Conservation (phyloP, 768 basidiomycete species). For the Cyclocybe cylindracea region DNA sequence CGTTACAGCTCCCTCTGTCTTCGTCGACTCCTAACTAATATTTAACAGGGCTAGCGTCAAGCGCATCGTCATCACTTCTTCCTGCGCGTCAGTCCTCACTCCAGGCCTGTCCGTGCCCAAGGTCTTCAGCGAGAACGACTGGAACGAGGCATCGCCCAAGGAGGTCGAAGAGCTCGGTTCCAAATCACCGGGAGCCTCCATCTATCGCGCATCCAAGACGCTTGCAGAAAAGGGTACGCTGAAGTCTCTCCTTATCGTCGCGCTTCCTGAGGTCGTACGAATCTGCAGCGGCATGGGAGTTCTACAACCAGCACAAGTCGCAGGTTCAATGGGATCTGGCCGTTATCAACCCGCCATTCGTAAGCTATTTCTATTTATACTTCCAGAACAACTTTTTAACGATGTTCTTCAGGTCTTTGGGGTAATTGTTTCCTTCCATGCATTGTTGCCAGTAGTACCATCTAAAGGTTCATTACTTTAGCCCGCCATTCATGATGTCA, state of each 20-base stretch:
- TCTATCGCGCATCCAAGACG: conserved; percentile 65
- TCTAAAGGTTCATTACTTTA: conserved; percentile 11
- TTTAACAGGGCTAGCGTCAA: conserved; percentile 47
- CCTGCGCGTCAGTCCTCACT: conserved; percentile 48
- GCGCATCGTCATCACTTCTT: conserved; percentile 71
- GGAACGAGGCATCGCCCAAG: conserved; percentile 55
- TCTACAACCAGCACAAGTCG: conserved; percentile 42
- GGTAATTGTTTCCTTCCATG: conserved; percentile 12
- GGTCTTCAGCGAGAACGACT: conserved; percentile 52
- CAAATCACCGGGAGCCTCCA: conserved; percentile 36
- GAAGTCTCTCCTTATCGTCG: neutral
- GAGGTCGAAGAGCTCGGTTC: conserved; percentile 50
- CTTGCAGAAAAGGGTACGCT: conserved; percentile 58
- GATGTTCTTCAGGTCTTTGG: conserved; percentile 28
- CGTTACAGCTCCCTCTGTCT: neutral
- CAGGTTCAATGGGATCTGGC: conserved; percentile 52
- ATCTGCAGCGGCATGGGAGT: conserved; percentile 42
- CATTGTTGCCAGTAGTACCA: neutral
- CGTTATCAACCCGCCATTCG: conserved; percentile 56
- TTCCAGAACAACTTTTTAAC: neutral
- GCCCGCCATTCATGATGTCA: conserved; percentile 46
- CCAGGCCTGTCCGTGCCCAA: conserved; percentile 17
- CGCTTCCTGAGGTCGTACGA: neutral
- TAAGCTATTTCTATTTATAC: conserved; percentile 20
- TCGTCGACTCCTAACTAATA: neutral